Conservation (phyloP, 768 basidiomycete species). For the Exsudoporus frostii region DNA sequence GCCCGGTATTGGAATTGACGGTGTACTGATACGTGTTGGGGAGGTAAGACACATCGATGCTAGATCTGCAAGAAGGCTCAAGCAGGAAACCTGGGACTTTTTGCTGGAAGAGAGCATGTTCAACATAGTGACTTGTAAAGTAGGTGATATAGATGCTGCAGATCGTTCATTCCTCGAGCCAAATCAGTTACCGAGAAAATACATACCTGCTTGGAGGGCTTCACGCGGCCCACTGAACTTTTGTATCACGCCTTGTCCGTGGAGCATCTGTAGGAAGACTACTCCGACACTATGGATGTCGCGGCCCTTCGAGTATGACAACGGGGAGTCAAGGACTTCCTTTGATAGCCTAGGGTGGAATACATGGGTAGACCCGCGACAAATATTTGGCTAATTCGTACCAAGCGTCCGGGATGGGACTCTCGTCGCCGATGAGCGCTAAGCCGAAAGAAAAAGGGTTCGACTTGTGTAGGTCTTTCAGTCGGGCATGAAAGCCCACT, state of each 20-base stretch:
- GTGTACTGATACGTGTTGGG: conserved; percentile 12
- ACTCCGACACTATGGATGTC: conserved; percentile 84
- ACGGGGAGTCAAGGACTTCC: conserved; percentile 74
- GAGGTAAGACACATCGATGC: conserved; percentile 39
- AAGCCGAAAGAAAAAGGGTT: conserved; percentile 60
- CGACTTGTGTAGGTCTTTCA: conserved; percentile 81
- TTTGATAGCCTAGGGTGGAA: conserved; percentile 56
- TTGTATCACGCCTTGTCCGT: conserved; percentile 66
- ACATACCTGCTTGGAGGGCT: conserved; percentile 54
- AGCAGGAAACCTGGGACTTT: conserved; percentile 55
- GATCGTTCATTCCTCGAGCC: neutral
- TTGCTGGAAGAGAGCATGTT: conserved; percentile 60
- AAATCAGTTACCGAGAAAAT: neutral
- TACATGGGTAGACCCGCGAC: neutral
- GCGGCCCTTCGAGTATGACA: conserved; percentile 71
- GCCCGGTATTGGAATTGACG: conserved; percentile 21
- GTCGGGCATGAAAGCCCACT: conserved; percentile 64
- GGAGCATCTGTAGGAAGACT: conserved; percentile 79
- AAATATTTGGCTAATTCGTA: neutral
- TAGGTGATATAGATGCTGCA: conserved; percentile 51
- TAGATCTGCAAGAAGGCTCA: conserved; percentile 56
- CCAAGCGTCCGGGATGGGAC: conserved; percentile 31
- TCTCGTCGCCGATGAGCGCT: conserved; percentile 14
- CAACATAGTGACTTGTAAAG: conserved; percentile 48
- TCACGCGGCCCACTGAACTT: conserved; percentile 52